These are phyloP conservation scores for Diplogelasinospora grovesii DNA, from an alignment of 495 filamentous ascomycete species.

Conservation along the genomic window DNA sequence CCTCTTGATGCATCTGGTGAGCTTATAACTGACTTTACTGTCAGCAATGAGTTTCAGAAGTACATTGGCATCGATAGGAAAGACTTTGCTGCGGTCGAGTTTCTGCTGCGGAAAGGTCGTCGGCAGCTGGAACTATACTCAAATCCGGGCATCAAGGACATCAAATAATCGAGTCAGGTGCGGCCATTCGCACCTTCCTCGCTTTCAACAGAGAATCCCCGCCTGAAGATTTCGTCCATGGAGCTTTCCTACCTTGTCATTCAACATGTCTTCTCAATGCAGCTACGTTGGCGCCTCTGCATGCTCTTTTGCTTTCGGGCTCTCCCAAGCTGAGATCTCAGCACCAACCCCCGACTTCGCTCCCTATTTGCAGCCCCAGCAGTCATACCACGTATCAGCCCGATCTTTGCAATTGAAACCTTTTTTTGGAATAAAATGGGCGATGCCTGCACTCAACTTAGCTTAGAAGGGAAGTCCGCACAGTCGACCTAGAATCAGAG, in stretches of 20 bases:
- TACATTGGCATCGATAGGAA: constrained; percentile 67
- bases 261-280: neutral
- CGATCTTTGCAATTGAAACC: constrained; percentile 7
- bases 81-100: constrained; percentile 85
- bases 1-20: no score
- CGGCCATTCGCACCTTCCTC: constrained; percentile 1
- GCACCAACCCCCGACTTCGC: no score
- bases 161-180: constrained; percentile 39
- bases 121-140: constrained; percentile 83
- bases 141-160: constrained; percentile 75
- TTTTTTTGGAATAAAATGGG: constrained; percentile 35
- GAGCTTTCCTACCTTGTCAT: neutral
- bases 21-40: neutral
- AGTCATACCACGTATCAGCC: constrained; percentile 3
- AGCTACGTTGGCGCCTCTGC: neutral
- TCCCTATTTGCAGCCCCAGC: constrained; percentile 5
- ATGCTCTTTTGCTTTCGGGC: neutral
- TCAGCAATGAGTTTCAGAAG: constrained; percentile 70
- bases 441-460: constrained; percentile 43
- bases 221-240: no score
- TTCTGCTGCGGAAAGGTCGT: constrained; percentile 74
- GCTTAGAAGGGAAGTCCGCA: constrained; percentile 44
- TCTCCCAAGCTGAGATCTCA: no score
- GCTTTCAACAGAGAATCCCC: no score
- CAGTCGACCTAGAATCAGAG: constrained; percentile 32